Percentiles rank a stretch among this genome's conserved stretches.
phyloP scores from a whole-genome alignment of 305 asterid species.

The Fraxinus greggii region DNA sequence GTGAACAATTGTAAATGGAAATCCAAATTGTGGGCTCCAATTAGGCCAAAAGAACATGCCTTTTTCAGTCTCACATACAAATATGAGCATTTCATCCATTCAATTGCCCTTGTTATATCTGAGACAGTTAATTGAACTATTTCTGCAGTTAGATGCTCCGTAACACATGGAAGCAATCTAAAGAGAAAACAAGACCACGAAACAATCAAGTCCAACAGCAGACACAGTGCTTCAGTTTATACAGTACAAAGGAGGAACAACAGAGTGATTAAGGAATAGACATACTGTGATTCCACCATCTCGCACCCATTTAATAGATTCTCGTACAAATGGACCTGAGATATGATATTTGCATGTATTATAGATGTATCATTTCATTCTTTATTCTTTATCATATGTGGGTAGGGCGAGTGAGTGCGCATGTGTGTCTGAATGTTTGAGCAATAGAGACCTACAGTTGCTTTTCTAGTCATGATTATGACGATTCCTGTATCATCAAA shows the following conservation, averaged over 20 bases:
- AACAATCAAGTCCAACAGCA: slow-evolving; percentile 16
- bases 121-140: slow-evolving; percentile 86
- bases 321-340: slow-evolving; percentile 92
- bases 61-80: slow-evolving; percentile 90
- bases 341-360: slow-evolving; percentile 20
- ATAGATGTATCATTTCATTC: slow-evolving; percentile 17
- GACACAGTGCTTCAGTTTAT: slow-evolving; percentile 15
- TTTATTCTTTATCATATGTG: neutral
- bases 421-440: neutral
- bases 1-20: slow-evolving; percentile 21
- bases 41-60: slow-evolving; percentile 49
- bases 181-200: slow-evolving; percentile 32
- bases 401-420: neutral
- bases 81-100: slow-evolving; percentile 95
- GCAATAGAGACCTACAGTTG: slow-evolving; percentile 57
- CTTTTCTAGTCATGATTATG: slow-evolving; percentile 96
- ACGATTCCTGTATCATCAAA: slow-evolving; percentile 94
- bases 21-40: slow-evolving; percentile 17
- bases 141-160: slow-evolving; percentile 97
- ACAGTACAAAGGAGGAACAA: slow-evolving; percentile 14
- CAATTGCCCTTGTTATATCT: slow-evolving; percentile 87
- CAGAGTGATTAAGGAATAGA: slow-evolving; percentile 30
- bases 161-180: slow-evolving; percentile 88
- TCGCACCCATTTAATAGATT: slow-evolving; percentile 92
- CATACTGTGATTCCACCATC: slow-evolving; percentile 99